Evolutionary conservation across 352 stramenopile species (phyloP).

Genomic region (Saprolegnia diclina): DNA sequence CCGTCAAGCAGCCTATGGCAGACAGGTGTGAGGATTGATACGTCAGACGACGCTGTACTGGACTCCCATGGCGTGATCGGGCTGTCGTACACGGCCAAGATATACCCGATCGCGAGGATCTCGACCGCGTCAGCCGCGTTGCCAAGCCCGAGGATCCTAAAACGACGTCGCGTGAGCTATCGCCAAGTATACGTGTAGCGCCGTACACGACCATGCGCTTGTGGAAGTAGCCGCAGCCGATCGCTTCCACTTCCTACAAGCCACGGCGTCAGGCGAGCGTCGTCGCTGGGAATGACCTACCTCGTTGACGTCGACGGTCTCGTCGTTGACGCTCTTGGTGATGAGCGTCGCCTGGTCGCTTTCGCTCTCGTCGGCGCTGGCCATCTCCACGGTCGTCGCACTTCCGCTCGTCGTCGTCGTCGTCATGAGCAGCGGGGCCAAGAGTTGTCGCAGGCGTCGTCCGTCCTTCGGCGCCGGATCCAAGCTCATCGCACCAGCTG

Average conservation of each 20-base stretch:
- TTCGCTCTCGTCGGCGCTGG: not conserved
- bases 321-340: not conserved
- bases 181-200: conserved; percentile 30
- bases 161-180: not conserved
- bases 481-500: not conserved
- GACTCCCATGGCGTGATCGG: conserved; percentile 66
- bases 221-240: conserved; percentile 70
- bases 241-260: conserved; percentile 59
- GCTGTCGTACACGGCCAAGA: conserved; percentile 74
- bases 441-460: not conserved
- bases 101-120: conserved; percentile 88
- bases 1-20: conserved; percentile 69
- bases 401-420: not conserved
- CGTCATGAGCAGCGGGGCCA: not conserved
- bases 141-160: conserved; percentile 69
- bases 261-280: not conserved
- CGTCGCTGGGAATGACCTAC: not conserved
- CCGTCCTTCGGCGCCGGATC: too few relatives aligned
- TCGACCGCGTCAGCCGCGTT: conserved; percentile 89
- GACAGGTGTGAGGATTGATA: conserved; percentile 17
- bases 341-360: conserved; percentile 3
- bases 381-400: not conserved
- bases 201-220: conserved; percentile 58
- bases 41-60: conserved; percentile 37
- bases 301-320: conserved; percentile 6